Evolutionary conservation across 768 basidiomycete genomes (phyloP).

Genomic region (Amanita pallidorosea): DNA sequence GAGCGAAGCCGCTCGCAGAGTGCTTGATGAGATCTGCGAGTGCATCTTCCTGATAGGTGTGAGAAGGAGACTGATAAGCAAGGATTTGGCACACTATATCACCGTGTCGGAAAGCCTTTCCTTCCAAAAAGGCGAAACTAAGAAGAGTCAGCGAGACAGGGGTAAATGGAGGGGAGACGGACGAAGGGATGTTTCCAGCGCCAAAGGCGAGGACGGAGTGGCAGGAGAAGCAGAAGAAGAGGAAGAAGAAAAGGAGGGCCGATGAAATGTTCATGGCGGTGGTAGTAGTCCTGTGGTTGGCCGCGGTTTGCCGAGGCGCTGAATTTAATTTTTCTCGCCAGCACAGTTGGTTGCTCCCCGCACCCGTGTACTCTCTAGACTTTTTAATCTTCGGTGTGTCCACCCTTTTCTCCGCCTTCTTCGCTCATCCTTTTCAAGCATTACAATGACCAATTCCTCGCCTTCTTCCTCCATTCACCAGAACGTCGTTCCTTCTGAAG

Average conservation of each 20-base stretch:
- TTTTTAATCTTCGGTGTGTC: conserved; percentile 16
- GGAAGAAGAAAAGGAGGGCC: conserved; percentile 30
- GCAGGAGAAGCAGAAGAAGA: conserved; percentile 31
- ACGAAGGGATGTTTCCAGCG: conserved; percentile 83
- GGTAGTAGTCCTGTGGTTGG: too few relatives aligned
- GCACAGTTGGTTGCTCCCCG: conserved; percentile 16
- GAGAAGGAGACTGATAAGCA: not conserved
- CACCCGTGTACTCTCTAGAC: conserved; percentile 26
- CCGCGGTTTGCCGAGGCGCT: conserved; percentile 15
- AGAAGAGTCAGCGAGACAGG: conserved; percentile 4
- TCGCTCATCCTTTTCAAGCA: conserved; percentile 5
- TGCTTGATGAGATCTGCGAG: conserved; percentile 52
- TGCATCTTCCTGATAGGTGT: conserved; percentile 47
- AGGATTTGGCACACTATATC: conserved; percentile 54
- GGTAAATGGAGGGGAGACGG: conserved; percentile 13
- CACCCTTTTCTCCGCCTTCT: conserved; percentile 12
- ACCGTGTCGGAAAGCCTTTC: conserved; percentile 78
- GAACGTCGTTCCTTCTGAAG: conserved; percentile 82
- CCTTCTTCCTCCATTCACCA: conserved; percentile 36
- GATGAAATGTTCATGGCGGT: too few relatives aligned
- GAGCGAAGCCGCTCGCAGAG: conserved; percentile 41
- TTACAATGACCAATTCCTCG: conserved; percentile 26
- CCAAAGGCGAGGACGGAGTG: conserved; percentile 66
- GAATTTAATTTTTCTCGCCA: conserved; percentile 22
- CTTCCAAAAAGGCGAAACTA: conserved; percentile 81